phyloP scores from a whole-genome alignment of 2,329 filamentous ascomycete species.

The Beauveria medogensis region DNA sequence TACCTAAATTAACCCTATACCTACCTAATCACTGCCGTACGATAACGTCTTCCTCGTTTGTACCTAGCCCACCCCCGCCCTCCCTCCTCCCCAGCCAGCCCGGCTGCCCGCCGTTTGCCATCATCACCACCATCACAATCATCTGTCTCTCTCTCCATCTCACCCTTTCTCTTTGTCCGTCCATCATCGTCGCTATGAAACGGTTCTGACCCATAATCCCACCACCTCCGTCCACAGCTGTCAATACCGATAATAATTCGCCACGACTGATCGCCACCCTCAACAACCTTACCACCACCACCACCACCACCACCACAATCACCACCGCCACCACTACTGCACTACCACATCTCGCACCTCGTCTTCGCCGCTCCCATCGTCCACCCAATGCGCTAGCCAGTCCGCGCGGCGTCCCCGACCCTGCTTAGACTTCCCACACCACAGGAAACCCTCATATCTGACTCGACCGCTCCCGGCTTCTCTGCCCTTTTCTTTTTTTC shows the following conservation, averaged over 20 bases:
- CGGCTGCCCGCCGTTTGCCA: not conserved
- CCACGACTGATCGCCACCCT: not conserved
- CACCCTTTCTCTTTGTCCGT: not conserved
- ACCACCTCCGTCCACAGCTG: not conserved
- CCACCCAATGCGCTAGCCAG: not conserved
- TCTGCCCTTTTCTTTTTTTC: not conserved
- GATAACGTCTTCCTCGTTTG: too few species aligned
- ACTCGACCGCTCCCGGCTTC: not conserved
- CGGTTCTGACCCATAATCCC: not conserved
- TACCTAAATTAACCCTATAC: too few species aligned
- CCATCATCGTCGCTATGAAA: not conserved
- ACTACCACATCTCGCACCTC: not conserved
- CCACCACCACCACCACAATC: not conserved
- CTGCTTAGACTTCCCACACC: not conserved
- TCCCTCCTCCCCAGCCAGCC: not conserved
- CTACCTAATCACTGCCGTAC: too few species aligned
- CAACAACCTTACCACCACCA: not conserved
- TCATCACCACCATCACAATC: not conserved
- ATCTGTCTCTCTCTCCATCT: not conserved
- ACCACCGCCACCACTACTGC: not conserved
- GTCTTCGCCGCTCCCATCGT: not conserved
- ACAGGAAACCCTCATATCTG: not conserved
- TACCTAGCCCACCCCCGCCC: not conserved
- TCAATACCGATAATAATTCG: not conserved
- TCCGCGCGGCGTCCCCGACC: conserved; percentile 2